Conservation (phyloP, 441 rosid genomes). For the Euphorbia neoarborescens region DNA sequence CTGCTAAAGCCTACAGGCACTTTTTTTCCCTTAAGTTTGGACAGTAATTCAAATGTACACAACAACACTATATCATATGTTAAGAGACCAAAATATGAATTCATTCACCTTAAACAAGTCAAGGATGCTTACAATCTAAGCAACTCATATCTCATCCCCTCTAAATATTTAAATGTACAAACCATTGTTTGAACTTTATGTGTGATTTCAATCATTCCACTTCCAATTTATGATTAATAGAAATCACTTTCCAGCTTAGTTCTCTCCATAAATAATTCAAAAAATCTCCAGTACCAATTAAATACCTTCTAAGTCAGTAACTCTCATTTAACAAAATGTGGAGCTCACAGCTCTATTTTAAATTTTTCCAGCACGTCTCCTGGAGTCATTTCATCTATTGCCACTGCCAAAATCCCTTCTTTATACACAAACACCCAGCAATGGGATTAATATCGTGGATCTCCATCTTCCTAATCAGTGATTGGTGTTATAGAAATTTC, state of each 20-base stretch:
- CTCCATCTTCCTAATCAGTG: slow-evolving; percentile 7
- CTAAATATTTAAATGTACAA: slow-evolving; percentile 26
- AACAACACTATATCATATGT: not conserved
- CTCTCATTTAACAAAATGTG: slow-evolving; percentile 14
- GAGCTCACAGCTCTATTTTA: slow-evolving; percentile 14
- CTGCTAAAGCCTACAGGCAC: no score
- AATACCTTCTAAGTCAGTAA: slow-evolving; percentile 18
- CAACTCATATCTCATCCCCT: slow-evolving; percentile 22
- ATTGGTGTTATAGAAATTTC: not conserved
- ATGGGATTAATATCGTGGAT: slow-evolving; percentile 1
- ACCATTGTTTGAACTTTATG: slow-evolving; percentile 15
- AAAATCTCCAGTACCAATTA: not conserved
- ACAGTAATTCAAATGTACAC: not conserved
- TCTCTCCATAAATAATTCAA: slow-evolving; percentile 6
- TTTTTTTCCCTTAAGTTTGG: no score
- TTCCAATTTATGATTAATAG: slow-evolving; percentile 11
- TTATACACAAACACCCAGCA: slow-evolving; percentile 6
- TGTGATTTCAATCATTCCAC: slow-evolving; percentile 11
- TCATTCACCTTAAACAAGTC: slow-evolving; percentile 17
- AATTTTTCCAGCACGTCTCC: not conserved
- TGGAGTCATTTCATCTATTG: slow-evolving; percentile 10
- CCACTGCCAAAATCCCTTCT: slow-evolving; percentile 17
- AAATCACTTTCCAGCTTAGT: slow-evolving; percentile 11
- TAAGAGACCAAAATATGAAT: slow-evolving; percentile 17
- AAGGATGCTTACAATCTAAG: slow-evolving; percentile 17